Conservation (phyloP, 805 yeast genomes). For the baker's yeast (Saccharomyces cerevisiae) region DNA sequence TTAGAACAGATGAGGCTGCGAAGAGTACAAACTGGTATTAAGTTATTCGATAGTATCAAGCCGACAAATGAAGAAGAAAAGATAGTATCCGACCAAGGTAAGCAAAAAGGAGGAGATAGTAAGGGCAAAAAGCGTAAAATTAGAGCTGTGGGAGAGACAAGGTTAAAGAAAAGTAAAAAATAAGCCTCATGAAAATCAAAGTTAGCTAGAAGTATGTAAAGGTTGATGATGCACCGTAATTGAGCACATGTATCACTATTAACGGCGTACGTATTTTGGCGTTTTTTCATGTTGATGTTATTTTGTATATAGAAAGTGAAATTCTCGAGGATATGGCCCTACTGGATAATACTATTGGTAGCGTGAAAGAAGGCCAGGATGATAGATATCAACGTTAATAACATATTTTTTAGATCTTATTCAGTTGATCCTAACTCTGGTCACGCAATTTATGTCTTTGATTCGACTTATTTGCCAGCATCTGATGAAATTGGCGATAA, state of each 20-base stretch:
- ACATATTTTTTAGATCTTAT: conserved; percentile 49
- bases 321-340: background rate
- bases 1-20: background rate
- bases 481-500: conserved; percentile 37
- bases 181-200: background rate
- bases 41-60: background rate
- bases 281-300: background rate
- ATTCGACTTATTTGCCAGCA: conserved; percentile 70
- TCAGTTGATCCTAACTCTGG: conserved; percentile 58
- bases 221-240: background rate
- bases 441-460: conserved; percentile 72
- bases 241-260: background rate
- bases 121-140: conserved; percentile 50
- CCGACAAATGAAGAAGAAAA: background rate
- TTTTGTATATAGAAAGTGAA: background rate
- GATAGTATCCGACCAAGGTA: background rate
- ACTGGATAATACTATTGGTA: background rate
- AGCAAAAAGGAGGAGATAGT: background rate
- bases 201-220: background rate
- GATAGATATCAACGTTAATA: conserved; percentile 31
- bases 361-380: conserved; percentile 4
- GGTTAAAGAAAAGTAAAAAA: conserved; percentile 30
- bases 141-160: conserved; percentile 61
- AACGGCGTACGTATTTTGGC: background rate
- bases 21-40: background rate